phyloP scores from a whole-genome alignment of 257 asterid genomes.

The Plantago ovata region DNA sequence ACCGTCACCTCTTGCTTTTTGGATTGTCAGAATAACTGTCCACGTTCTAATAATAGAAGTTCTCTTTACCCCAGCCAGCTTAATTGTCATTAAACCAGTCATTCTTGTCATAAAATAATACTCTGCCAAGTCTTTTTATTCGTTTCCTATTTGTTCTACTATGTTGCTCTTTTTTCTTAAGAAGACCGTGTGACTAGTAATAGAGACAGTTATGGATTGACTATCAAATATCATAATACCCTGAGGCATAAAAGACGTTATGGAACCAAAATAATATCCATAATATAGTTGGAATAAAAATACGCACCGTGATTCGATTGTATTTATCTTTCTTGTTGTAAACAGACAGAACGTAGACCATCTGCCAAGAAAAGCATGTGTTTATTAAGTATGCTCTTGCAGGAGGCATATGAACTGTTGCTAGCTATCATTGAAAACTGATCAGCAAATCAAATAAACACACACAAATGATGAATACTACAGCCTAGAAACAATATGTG shows the following conservation, averaged over 20 bases:
- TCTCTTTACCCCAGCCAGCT: neutral
- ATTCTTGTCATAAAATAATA: neutral
- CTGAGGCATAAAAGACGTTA: neutral
- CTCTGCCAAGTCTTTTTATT: neutral
- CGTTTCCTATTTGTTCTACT: neutral
- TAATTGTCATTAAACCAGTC: no score
- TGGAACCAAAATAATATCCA: constrained; percentile 6
- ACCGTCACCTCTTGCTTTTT: no score
- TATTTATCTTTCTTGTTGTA: constrained; percentile 80
- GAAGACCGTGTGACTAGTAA: no score
- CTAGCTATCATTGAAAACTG: constrained; percentile 16
- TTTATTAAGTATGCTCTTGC: constrained; percentile 16
- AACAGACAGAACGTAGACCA: constrained; percentile 83
- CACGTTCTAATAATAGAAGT: neutral
- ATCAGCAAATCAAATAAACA: neutral
- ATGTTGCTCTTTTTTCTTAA: no score
- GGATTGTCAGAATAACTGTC: neutral
- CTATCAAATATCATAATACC: neutral
- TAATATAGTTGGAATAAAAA: constrained; percentile 14
- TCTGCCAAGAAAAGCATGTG: constrained; percentile 45
- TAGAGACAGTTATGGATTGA: no score
- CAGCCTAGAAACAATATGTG: neutral
- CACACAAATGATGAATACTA: neutral
- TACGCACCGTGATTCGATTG: constrained; percentile 60
- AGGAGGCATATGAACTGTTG: constrained; percentile 18